Base-by-base conservation (phyloP, 495 filamentous ascomycete genomes). In the Daldinia decipiens region DNA sequence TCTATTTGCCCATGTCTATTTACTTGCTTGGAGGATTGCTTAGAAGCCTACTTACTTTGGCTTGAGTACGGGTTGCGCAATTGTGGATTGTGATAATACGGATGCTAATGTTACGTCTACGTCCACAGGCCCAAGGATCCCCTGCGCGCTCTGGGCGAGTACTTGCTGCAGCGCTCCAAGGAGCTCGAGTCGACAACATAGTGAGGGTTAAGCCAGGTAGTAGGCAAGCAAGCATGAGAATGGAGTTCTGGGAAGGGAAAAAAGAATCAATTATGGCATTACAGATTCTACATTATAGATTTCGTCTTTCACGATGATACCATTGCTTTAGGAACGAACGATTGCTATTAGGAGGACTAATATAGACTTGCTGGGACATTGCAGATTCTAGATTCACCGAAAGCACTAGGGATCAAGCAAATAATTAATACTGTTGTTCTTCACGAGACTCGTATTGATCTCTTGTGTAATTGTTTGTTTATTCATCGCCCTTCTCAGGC, bases 91-190 rank as follows among this genome's bases (percentile, higher is more conserved):
- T 40, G 6, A 17, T 15, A 0, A 6, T 47, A 47, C 43, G 8
- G 8, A 19, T 47, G 43, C 43, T 62, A 60, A 40, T 43, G 3
- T 24, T 59, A 24, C n/a, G 27, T 32, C 15, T 31, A 55, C 56
- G 31, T 12, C 31, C 29, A 54, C 62, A 90, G 88, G 77, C 95
- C 96, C 0, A 86, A 91, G 36, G 93, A 97, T 77, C 95, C 95
- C 29, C 81, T 99, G 55, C 88, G 91, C 32, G 92, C 90, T 36
- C 82, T 99, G 6, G 92, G 93, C 1, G 95, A 98, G 77, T 98
- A 88, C 80, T 80, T 99, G 26, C 81, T 96, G 55, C 89, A 93
- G 79, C 89, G 88, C 59, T 94, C 93, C 68, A 90, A 84, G 71
- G 94, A 98, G 76, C 59, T 91, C 43, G 91, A 93, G 76, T 81